phyloP scores from a whole-genome alignment of 2,329 filamentous ascomycete genomes.

The Phaeosphaeriaceae sp. region DNA sequence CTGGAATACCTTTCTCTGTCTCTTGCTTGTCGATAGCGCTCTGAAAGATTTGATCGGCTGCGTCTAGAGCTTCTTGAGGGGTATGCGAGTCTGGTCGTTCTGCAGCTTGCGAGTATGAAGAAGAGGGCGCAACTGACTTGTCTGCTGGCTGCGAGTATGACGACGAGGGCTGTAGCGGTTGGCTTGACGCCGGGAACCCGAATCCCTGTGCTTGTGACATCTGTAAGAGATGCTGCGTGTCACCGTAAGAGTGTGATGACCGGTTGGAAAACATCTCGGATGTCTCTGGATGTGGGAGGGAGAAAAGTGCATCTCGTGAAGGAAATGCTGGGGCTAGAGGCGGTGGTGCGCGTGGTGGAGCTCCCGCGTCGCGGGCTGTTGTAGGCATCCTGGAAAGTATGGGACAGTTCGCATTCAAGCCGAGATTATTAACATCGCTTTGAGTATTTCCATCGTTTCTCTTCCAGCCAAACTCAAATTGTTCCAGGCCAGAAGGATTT shows the following conservation, averaged over 20 bases:
- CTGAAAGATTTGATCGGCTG: constrained; percentile 41
- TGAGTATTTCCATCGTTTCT: background rate
- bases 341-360: constrained; percentile 30
- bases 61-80: constrained; percentile 35
- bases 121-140: constrained; percentile 17
- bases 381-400: constrained; percentile 9
- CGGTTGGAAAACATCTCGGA: constrained; percentile 34
- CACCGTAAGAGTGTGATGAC: constrained; percentile 45
- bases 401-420: background rate
- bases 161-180: constrained; percentile 27
- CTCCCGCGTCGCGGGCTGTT: constrained; percentile 20
- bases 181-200: background rate
- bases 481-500: constrained; percentile 21
- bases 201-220: constrained; percentile 20
- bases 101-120: constrained; percentile 33
- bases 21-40: constrained; percentile 12
- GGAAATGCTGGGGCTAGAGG: constrained; percentile 39
- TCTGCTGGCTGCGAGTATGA: constrained; percentile 21
- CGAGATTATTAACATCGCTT: background rate
- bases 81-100: constrained; percentile 16
- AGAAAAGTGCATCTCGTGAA: constrained; percentile 16
- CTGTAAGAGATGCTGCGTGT: constrained; percentile 41
- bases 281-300: constrained; percentile 10
- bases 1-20: constrained; percentile 30
- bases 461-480: constrained; percentile 34